Base-by-base conservation (phyloP, 768 basidiomycete species). In the Auricularia heimuer region DNA sequence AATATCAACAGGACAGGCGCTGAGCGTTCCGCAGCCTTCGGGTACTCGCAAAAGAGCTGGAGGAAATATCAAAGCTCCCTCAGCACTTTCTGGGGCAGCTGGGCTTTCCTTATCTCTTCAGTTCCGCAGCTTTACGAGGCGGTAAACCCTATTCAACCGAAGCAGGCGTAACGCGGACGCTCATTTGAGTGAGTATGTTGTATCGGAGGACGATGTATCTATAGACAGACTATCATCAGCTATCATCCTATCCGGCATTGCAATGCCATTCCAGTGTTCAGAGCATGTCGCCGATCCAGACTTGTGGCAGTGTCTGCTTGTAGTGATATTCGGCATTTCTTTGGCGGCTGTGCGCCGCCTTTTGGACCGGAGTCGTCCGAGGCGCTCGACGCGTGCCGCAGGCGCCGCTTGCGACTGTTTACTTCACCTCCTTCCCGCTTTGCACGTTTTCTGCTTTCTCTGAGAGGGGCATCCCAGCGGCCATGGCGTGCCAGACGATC, bases 81-180 rank as follows among this genome's bases (percentile, higher is more conserved):
- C 58, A 76, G 77, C 4, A 86, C 85, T 0, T 86, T 83, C 69
- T 85, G 83, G 83, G 81, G 80, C 24, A 77, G 62, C 47, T 51
- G 47, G 47, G 47, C 47, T 21, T 51, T 51, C 47, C 21, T 51
- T 6, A 51, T 51, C 11, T 51, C 47, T 6, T 51, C 47, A 14
- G 18, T 51, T 6, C 18, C 47, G 18, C 47, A 51, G 47, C 21
- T 16, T 1, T 51, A 51, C 47, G 47, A 51, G 21, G 47, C 47
- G 14, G 47, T 51, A 6, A 51, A 51, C 16, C 47, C 47, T 18
- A 18, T 51, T 6, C 47, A 51, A 18, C 47, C 47, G 18, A 51
- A 51, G 47, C 18, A 21, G 47, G 47, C 21, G 6, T 51, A 51
- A 51, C 39, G 39, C 29, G 39, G 39, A 42, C 39, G 39, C 39